These are phyloP conservation scores for Talaromyces funiculosus DNA, from an alignment of 2,329 filamentous ascomycete genomes.

Conservation along the genomic window DNA sequence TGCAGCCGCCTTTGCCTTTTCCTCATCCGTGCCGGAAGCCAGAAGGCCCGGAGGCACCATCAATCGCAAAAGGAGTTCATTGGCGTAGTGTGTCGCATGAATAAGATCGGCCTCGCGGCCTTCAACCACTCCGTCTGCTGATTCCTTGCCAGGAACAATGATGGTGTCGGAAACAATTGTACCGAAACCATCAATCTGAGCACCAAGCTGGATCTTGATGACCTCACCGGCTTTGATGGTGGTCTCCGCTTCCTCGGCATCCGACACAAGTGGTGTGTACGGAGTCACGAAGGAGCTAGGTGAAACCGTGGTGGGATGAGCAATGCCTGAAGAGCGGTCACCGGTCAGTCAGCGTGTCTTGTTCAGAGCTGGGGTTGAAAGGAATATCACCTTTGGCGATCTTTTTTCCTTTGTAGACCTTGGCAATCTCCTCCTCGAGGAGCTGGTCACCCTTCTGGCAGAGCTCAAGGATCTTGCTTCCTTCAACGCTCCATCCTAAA, in stretches of 20 bases:
- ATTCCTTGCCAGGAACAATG: constrained; percentile 60
- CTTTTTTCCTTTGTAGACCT: constrained; percentile 99
- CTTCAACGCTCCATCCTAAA: constrained; percentile 65
- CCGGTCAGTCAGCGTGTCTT: background rate
- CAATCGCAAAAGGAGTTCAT: constrained; percentile 85
- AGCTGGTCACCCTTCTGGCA: constrained; percentile 96
- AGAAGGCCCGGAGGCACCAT: constrained; percentile 88
- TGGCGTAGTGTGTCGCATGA: constrained; percentile 88
- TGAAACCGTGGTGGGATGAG: constrained; percentile 91
- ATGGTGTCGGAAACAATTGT: constrained; percentile 94
- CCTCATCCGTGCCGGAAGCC: constrained; percentile 78
- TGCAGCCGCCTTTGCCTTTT: constrained; percentile 84
- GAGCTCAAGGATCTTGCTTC: constrained; percentile 86
- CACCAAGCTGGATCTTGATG: constrained; percentile 97
- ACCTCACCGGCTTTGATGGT: constrained; percentile 79
- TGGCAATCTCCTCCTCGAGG: constrained; percentile 83
- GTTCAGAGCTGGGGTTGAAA: background rate
- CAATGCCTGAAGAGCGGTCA: constrained; percentile 57
- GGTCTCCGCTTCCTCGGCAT: constrained; percentile 73
- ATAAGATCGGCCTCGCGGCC: constrained; percentile 81
- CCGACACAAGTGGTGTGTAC: constrained; percentile 85
- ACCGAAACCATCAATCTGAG: constrained; percentile 95
- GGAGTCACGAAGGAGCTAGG: constrained; percentile 92
- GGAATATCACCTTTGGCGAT: constrained; percentile 70
- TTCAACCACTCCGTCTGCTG: constrained; percentile 59